These are phyloP conservation scores for Lagerstroemia speciosa DNA, from an alignment of 345 rosid genomes.

Conservation along the genomic window DNA sequence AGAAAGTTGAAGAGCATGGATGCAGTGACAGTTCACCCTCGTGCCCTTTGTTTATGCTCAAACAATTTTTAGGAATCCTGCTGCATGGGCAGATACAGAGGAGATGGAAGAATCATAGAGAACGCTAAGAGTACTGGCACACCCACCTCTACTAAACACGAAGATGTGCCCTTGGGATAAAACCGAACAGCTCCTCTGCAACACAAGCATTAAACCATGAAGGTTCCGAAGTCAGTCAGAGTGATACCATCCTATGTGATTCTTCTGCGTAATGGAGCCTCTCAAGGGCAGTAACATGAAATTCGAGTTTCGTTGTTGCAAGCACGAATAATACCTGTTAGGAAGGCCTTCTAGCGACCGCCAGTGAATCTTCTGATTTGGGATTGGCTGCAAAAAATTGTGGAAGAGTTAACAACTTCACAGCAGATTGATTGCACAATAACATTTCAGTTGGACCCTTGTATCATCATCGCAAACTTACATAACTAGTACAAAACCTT, in stretches of 20 bases:
- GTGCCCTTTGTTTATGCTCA: neutral
- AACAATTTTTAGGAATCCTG: neutral
- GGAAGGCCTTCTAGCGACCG: slow-evolving; percentile 81
- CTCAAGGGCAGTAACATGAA: neutral
- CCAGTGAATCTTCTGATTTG: slow-evolving; percentile 92
- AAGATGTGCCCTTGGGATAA: slow-evolving; percentile 64
- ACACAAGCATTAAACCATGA: slow-evolving; percentile 14
- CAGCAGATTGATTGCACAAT: neutral
- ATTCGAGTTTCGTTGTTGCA: neutral
- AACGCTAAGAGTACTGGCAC: slow-evolving; percentile 6
- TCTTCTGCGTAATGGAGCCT: neutral
- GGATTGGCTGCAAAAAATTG: slow-evolving; percentile 54
- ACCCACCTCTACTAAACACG: slow-evolving; percentile 71
- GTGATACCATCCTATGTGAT: neutral
- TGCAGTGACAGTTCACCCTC: neutral
- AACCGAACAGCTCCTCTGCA: slow-evolving; percentile 81
- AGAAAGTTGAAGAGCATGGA: neutral
- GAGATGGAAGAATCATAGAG: neutral
- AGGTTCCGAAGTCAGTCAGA: neutral
- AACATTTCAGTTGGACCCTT: neutral
- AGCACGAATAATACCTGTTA: slow-evolving; percentile 38
- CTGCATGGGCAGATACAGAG: neutral
- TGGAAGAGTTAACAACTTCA: slow-evolving; percentile 1
- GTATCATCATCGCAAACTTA: neutral
- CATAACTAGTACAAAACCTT: too few species aligned